A percentile compares a stretch with the other conserved stretches of the same genome.
Evolutionary conservation across 352 stramenopile species (phyloP).

Genomic region (Pythium coloratum): DNA sequence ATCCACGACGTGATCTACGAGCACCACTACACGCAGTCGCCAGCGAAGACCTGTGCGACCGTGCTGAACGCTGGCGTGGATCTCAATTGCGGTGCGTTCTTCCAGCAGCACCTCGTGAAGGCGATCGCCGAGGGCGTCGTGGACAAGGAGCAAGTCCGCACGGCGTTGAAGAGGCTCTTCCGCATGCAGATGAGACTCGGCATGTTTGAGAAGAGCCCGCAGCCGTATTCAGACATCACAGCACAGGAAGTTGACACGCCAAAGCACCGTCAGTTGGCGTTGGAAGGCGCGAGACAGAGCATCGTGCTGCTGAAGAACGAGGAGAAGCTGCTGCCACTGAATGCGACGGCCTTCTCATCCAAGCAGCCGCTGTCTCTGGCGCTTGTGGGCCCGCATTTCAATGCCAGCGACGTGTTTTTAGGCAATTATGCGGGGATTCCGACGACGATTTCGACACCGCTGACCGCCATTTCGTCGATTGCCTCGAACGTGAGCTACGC

Average conservation of each 20-base stretch:
- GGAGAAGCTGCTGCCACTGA: constrained; percentile 55
- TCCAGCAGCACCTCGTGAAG: constrained; percentile 55
- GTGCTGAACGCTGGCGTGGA: constrained; percentile 76
- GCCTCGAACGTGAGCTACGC: constrained; percentile 36
- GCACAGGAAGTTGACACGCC: constrained; percentile 50
- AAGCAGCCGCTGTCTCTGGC: constrained; percentile 35
- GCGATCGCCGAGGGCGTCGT: constrained; percentile 71
- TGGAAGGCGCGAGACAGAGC: constrained; percentile 67
- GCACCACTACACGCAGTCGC: constrained; percentile 81
- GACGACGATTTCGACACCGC: constrained; percentile 58
- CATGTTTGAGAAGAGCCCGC: constrained; percentile 81
- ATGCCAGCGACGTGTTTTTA: constrained; percentile 52
- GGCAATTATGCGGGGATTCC: constrained; percentile 78
- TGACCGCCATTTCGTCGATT: constrained; percentile 42
- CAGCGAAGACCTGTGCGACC: constrained; percentile 51
- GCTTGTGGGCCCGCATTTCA: constrained; percentile 80
- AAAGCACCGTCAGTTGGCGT: constrained; percentile 50
- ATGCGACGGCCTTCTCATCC: constrained; percentile 20
- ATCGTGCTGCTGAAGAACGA: constrained; percentile 93
- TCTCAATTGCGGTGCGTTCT: constrained; percentile 83
- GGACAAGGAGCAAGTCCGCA: constrained; percentile 53
- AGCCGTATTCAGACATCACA: constrained; percentile 63
- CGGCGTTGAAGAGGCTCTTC: constrained; percentile 77
- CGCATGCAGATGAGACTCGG: constrained; percentile 87
- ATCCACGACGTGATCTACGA: constrained; percentile 74